Evolutionary conservation across 2,329 filamentous ascomycete species (phyloP), one percentile per base, ranked within the genome.

Genomic region (Penicillium crustosum): DNA sequence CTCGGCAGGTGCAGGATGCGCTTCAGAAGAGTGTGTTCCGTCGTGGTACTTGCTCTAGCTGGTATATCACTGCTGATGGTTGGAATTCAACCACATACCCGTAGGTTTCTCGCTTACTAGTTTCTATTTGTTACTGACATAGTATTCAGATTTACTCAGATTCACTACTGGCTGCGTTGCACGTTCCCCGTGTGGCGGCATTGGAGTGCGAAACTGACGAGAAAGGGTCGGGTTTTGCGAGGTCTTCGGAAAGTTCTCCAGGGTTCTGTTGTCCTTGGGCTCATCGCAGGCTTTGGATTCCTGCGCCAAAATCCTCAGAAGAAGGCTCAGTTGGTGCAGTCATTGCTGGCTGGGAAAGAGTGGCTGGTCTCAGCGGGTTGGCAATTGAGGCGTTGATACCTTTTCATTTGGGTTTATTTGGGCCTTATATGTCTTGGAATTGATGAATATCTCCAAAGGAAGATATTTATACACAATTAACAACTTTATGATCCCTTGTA

Each of bases 101-200:
- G 73, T 79, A 66, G 69, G 74, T 70, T 10, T 17, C 5, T 19
- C 36, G 17, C 19, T 9, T 44, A 1, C 6, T 15, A 0, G 8
- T 56, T 38, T 2, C 17, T 15, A 6, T 5, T 13, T 39, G 21
- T 17, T 44, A 55, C 65, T 70, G 31, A 70, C 33, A 27, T 27
- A 12, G 36, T 6, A 23, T 27, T 5, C 49, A 81, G 79, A 36
- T 81, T 77, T 62, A 76, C 77, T 1, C 82, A 85, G 67, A 68
- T 83, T 39, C 77, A 82, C 64, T 84, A 82, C 65, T 77, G 71
- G 51, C 68, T 78, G 21, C 70, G 78, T 12, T 84, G 81, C 69
- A 77, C 75, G 60, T 85, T 83, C 61, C 82, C 82, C 2, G 77
- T 73, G 25, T 85, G 80, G 79, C 71, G 63, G n/a, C 77, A 85